Base-by-base conservation (phyloP, 345 rosid species). In the Rhizophora mangle region DNA sequence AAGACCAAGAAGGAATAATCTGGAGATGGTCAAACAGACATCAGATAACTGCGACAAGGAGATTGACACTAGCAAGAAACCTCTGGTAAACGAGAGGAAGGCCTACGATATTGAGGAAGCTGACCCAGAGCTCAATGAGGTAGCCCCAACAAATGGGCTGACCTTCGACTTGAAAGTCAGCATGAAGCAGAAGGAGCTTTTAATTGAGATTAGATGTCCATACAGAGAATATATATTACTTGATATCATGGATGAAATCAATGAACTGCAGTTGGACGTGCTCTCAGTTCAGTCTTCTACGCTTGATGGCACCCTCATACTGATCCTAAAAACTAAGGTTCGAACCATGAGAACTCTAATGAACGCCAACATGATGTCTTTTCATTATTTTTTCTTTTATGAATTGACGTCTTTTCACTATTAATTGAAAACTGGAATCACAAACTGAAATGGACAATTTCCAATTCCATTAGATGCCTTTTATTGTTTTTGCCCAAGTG, bases 241-340 rank as follows among this genome's bases (percentile, higher is more conserved):
- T 20, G 95, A 94, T 67, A 77, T 91, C 77, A 87, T 94, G 91
- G 96, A 91, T 78, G 85, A 89, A 63, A 77, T 85, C 22, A 87
- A 83, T 83, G 85, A 84, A 64, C 83, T 89, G 75, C 87, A 88
- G 79, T 74, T 88, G 83, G 97, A 91, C 65, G 86, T 85, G 56
- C 74, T 81, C 82, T 81, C 86, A 18, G 82, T 91, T 26, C 88
- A 82, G 75, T 86, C 97, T 16, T 84, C 87, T 7, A 88, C 87
- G n/a, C 81, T 79, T 21, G 82, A 86, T 68, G 94, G 92, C 31
- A 27, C 81, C 63, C 86, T 93, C 72, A 65, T 71, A 1, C 57
- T 91, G 62, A 83, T 75, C 72, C 81, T 91, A 60, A 89, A 82
- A 70, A 88, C 96, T 20, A 91, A 88, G 96, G 98, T 93, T 68